Evolutionary conservation across 495 filamentous ascomycete genomes (phyloP).

Genomic region (Penicillium waksmanii): DNA sequence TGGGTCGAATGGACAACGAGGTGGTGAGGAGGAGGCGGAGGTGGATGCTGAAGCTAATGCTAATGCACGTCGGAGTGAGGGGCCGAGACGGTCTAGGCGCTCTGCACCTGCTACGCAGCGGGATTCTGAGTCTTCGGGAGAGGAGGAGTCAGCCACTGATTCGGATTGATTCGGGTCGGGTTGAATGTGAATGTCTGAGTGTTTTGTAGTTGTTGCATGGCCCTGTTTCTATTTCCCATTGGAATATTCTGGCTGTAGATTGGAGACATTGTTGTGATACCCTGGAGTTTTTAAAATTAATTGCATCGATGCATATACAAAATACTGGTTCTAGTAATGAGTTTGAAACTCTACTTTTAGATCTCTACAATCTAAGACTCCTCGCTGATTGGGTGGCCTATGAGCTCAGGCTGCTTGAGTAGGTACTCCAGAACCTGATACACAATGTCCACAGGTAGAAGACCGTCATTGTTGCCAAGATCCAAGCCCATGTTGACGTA

Average conservation of each 20-base stretch:
- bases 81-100: constrained; percentile 19
- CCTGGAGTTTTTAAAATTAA: background rate
- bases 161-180: constrained; percentile 9
- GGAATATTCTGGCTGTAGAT: too few species aligned
- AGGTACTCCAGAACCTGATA: too few species aligned
- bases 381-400: too few species aligned
- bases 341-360: too few species aligned
- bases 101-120: constrained; percentile 15
- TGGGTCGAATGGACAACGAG: constrained; percentile 1
- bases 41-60: constrained; percentile 6
- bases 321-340: background rate
- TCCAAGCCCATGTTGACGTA: too few species aligned
- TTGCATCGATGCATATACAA: background rate
- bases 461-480: too few species aligned
- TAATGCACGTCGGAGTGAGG: constrained; percentile 8
- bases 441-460: too few species aligned
- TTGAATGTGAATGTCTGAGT: background rate
- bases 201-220: background rate
- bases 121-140: constrained; percentile 15
- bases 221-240: too few species aligned
- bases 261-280: background rate
- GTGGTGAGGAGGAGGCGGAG: background rate
- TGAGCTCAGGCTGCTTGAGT: too few species aligned
- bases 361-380: too few species aligned
- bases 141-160: constrained; percentile 12